Percentiles rank a stretch among this genome's conserved stretches.
These are phyloP conservation scores for Verticillium nonalfalfae DNA, from an alignment of 2,329 filamentous ascomycete species.

Conservation along the genomic window DNA sequence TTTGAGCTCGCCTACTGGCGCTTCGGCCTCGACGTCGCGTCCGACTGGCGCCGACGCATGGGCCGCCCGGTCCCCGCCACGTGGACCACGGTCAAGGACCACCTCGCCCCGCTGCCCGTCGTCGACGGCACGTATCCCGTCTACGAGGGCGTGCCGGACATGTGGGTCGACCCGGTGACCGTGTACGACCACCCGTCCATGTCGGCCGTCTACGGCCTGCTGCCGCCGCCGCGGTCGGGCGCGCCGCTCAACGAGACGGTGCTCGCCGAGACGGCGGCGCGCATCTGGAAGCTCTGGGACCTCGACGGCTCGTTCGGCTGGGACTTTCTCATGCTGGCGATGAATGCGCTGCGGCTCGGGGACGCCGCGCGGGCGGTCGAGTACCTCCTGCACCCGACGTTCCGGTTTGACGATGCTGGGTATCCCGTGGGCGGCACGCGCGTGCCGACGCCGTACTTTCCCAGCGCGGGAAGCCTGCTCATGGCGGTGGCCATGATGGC, in stretches of 20 bases:
- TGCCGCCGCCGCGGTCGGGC: constrained; percentile 29
- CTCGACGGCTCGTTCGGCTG: constrained; percentile 33
- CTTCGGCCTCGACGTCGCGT: constrained; percentile 50
- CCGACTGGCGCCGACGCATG: constrained; percentile 43
- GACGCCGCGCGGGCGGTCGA: constrained; percentile 28
- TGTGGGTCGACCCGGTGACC: constrained; percentile 32
- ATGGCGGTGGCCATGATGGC: constrained; percentile 50
- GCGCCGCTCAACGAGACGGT: constrained; percentile 25
- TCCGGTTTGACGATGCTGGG: constrained; percentile 49
- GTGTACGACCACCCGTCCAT: constrained; percentile 35
- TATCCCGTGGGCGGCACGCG: constrained; percentile 44
- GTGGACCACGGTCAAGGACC: constrained; percentile 42
- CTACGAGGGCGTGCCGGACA: constrained; percentile 39
- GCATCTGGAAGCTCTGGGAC: constrained; percentile 30
- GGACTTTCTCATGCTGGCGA: constrained; percentile 38
- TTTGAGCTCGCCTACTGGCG: constrained; percentile 58
- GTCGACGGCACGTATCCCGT: constrained; percentile 44
- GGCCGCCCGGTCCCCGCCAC: constrained; percentile 29
- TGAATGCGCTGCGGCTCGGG: constrained; percentile 34
- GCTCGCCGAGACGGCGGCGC: constrained; percentile 28
- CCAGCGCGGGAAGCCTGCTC: constrained; percentile 40
- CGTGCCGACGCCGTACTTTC: constrained; percentile 53
- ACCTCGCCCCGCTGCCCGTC: constrained; percentile 46
- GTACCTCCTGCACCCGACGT: constrained; percentile 42
- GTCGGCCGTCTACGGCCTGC: constrained; percentile 33